Conservation (phyloP, 2,329 filamentous ascomycete genomes). For the Kalaharituber pfeilii region DNA sequence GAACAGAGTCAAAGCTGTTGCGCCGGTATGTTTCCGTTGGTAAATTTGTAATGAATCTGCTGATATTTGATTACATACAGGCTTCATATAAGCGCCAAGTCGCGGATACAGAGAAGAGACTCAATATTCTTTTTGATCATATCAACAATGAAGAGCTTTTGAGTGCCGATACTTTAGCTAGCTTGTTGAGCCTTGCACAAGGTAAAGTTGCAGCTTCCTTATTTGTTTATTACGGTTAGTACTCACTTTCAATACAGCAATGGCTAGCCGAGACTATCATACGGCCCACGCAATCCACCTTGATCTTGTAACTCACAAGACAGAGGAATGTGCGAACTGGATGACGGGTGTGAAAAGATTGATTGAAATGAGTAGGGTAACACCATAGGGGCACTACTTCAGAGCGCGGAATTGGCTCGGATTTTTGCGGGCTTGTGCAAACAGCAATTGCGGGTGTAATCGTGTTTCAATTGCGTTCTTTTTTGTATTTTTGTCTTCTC, state of each 20-base stretch:
- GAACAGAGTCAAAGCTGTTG: constrained; percentile 70
- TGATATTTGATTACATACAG: constrained; percentile 2
- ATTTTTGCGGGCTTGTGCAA: not conserved
- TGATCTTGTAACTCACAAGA: constrained; percentile 59
- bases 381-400: constrained; percentile 32
- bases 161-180: constrained; percentile 26
- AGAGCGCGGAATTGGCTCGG: no score
- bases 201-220: constrained; percentile 10
- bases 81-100: constrained; percentile 74
- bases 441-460: not conserved
- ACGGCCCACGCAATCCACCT: constrained; percentile 51
- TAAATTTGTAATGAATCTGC: not conserved
- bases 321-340: constrained; percentile 68
- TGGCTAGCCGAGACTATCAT: constrained; percentile 53
- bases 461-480: not conserved
- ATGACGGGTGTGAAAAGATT: constrained; percentile 70
- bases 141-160: constrained; percentile 71
- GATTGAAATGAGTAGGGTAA: constrained; percentile 63
- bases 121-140: constrained; percentile 89
- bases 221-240: not conserved
- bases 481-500: not conserved
- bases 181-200: constrained; percentile 26
- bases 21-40: constrained; percentile 37
- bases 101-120: constrained; percentile 79
- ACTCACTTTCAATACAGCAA: constrained; percentile 32